phyloP scores from a whole-genome alignment of 345 rosid species.

The Litchi chinensis region DNA sequence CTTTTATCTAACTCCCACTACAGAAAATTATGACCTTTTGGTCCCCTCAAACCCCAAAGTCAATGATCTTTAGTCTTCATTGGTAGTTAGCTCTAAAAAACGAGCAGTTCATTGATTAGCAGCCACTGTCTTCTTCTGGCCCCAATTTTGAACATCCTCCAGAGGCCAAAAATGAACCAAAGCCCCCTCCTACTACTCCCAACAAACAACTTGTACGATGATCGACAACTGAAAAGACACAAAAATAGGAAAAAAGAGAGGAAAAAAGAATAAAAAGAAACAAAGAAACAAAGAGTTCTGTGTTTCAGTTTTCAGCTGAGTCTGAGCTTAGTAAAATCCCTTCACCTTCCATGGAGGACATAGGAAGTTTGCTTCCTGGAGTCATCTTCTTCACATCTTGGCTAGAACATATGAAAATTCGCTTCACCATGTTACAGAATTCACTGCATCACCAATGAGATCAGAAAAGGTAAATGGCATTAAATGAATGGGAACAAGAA shows the following conservation, averaged over 20 bases:
- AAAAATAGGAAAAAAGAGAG: neutral
- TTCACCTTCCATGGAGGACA: conserved; percentile 57
- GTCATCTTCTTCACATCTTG: conserved; percentile 83
- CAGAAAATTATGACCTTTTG: neutral
- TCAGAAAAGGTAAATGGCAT: neutral
- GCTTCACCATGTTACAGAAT: conserved; percentile 88
- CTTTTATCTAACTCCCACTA: conserved; percentile 23
- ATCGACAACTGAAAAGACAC: conserved; percentile 1
- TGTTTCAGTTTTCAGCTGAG: conserved; percentile 46
- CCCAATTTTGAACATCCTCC: conserved; percentile 22
- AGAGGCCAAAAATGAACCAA: conserved; percentile 18
- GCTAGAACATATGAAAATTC: conserved; percentile 76
- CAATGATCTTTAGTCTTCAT: conserved; percentile 11
- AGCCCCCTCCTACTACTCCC: conserved; percentile 10
- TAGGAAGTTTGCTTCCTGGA: conserved; percentile 48
- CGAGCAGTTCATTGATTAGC: conserved; percentile 32
- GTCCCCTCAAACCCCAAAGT: conserved; percentile 21
- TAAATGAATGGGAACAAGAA: neutral
- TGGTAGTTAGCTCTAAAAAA: conserved; percentile 45
- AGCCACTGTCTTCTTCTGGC: conserved; percentile 13
- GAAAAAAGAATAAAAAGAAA: neutral
- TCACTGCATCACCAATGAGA: conserved; percentile 51
- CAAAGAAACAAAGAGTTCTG: neutral
- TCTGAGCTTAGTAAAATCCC: conserved; percentile 56
- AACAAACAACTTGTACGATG: neutral